Base-by-base conservation (phyloP, 371 early-diverging fungal species). In the Mucor irregularis region DNA sequence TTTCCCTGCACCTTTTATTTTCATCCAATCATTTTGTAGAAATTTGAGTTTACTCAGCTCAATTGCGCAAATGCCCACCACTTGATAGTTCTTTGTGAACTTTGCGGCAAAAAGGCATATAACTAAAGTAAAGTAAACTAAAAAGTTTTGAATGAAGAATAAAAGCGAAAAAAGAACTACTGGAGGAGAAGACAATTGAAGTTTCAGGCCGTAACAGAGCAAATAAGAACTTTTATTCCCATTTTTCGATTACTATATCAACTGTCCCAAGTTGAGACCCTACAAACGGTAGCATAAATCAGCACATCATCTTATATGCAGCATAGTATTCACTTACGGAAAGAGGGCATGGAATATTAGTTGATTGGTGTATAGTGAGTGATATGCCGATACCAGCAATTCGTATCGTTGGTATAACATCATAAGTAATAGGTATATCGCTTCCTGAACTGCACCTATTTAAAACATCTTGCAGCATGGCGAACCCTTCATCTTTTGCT, bases 391-490 rank as follows among this genome's bases (percentile, higher is more conserved):
- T 49, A 2, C 62, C 49, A 17, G 56, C 48, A 57, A 76, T 62
- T 52, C 52, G 58, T 34, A 76, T 44, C 3, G 68, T 70, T 25
- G 73, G 61, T 40, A 61, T 71, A 25, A 76, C 44, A n/a, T 73
- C 73, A 21, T 76, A 76, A 42, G 73, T 50, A 58, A 76, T 59
- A 22, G 55, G 44, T 16, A 76, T 30, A 4, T 55, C 54, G 10
- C 13, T 11, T 8, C 37, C 16, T 3, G 6, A 10, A 22, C 75
- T 73, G 33, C 78, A 78, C 17, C 58, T 57, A 16, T 30, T 53
- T 7, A 68, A 53, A 54, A 78, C 67, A 19, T 78, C 78, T 7
- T 39, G 35, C 5, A 78, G 25, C 50, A 78, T 75, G 11, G 58
- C 62, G 43, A 55, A 52, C 24, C 70, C 68, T 1, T 29, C 29